These are phyloP conservation scores for Bolboschoenus planiculmis DNA, from an alignment of 176 grass and related monocot species.

Conservation along the genomic window DNA sequence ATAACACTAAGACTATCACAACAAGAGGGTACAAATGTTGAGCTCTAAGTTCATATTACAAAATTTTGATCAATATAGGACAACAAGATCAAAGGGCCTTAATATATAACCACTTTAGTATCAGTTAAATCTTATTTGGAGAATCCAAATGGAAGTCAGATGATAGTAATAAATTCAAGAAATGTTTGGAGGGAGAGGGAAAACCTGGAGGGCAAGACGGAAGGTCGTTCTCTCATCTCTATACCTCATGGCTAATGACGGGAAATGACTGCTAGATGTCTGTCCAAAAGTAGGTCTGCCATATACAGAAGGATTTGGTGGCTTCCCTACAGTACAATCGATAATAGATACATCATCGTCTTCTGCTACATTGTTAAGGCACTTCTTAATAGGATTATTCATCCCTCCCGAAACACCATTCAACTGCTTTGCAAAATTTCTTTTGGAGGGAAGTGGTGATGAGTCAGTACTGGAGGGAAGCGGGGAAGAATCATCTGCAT, in stretches of 20 bases:
- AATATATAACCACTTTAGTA: background rate
- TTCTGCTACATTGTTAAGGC: constrained; percentile 37
- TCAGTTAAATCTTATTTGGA: constrained; percentile 4
- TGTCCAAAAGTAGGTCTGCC: constrained; percentile 34
- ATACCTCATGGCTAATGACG: constrained; percentile 34
- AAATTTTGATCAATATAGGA: background rate
- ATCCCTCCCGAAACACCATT: constrained; percentile 34
- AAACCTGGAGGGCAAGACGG: constrained; percentile 75
- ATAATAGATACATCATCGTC: constrained; percentile 49
- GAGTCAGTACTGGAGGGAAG: constrained; percentile 80
- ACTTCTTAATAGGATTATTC: constrained; percentile 32
- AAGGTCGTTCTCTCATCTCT: constrained; percentile 78
- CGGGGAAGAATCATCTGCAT: constrained; percentile 20
- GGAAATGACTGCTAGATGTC: constrained; percentile 15
- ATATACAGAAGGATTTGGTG: constrained; percentile 41
- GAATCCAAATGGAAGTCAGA: background rate
- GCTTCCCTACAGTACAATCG: constrained; percentile 30
- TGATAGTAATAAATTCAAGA: background rate
- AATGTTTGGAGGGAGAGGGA: background rate
- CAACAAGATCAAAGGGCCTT: background rate
- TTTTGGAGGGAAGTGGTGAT: constrained; percentile 70
- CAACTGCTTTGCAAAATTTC: constrained; percentile 63
- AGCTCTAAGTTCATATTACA: background rate
- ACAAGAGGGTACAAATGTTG: background rate
- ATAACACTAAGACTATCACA: background rate